Conservation (phyloP, 108 stramenopile genomes). For the Cyclotella baltica region DNA sequence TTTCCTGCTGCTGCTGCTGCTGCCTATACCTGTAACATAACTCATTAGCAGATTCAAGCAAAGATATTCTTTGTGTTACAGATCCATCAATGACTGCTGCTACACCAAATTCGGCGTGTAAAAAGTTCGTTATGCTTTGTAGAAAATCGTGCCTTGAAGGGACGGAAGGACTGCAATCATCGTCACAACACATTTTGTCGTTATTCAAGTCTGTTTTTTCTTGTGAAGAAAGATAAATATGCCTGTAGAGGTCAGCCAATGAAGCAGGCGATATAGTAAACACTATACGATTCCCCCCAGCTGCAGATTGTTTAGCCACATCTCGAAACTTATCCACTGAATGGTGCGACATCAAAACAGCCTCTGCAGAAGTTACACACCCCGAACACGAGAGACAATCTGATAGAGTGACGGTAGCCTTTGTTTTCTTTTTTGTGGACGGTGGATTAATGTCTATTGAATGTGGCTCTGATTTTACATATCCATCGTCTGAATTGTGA, state of each 20-base stretch:
- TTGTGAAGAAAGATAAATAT: conserved; percentile 51
- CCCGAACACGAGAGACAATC: conserved; percentile 99
- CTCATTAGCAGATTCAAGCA: conserved; percentile 79
- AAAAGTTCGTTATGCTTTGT: conserved; percentile 53
- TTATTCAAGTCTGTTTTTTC: neutral
- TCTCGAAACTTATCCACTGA: conserved; percentile 61
- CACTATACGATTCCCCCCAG: conserved; percentile 24
- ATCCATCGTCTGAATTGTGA: conserved; percentile 6
- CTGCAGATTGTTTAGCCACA: conserved; percentile 17
- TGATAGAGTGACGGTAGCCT: conserved; percentile 87
- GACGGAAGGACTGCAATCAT: neutral
- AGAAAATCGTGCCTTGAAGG: conserved; percentile 37
- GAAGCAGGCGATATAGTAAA: conserved; percentile 80
- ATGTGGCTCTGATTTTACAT: neutral
- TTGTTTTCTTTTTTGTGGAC: conserved; percentile 52
- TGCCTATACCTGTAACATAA: conserved; percentile 71
- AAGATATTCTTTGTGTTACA: conserved; percentile 75
- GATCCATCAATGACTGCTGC: conserved; percentile 77
- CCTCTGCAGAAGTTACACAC: conserved; percentile 99
- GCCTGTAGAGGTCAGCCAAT: conserved; percentile 78
- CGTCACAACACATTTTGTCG: neutral
- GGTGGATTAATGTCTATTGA: conserved; percentile 7
- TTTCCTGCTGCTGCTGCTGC: conserved; percentile 22
- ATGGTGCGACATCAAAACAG: conserved; percentile 95
- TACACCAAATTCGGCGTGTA: conserved; percentile 60